A percentile compares a stretch with the other conserved stretches of the same genome.
These are phyloP conservation scores for Nevesoporus exiguus DNA, from an alignment of 768 basidiomycete species.

Conservation along the genomic window DNA sequence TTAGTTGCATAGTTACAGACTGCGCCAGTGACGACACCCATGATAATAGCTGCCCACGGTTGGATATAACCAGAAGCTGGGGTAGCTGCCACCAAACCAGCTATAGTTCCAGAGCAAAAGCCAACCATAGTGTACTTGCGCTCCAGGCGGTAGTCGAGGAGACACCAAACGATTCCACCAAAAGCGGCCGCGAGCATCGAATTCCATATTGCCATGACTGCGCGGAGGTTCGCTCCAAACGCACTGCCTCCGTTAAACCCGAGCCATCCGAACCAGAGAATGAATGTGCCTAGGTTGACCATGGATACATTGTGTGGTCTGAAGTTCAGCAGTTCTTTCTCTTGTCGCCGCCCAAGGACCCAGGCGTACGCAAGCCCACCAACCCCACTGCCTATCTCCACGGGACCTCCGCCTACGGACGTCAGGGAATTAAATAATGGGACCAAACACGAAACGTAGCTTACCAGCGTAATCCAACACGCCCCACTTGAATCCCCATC, in stretches of 20 bases:
- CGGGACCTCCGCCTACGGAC: slow-evolving; percentile 71
- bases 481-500: slow-evolving; percentile 85
- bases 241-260: slow-evolving; percentile 93
- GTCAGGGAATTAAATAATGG: background rate
- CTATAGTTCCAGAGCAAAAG: slow-evolving; percentile 85
- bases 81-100: slow-evolving; percentile 85
- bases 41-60: slow-evolving; percentile 71
- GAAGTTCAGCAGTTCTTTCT: slow-evolving; percentile 71
- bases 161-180: slow-evolving; percentile 80
- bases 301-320: slow-evolving; percentile 85
- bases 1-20: slow-evolving; percentile 85
- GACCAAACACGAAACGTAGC: slow-evolving; percentile 14
- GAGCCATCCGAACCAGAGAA: slow-evolving; percentile 86
- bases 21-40: slow-evolving; percentile 69
- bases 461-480: slow-evolving; percentile 84
- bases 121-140: slow-evolving; percentile 87
- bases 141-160: slow-evolving; percentile 76
- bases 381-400: slow-evolving; percentile 84
- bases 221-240: slow-evolving; percentile 84
- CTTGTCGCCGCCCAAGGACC: slow-evolving; percentile 79
- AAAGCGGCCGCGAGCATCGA: slow-evolving; percentile 83
- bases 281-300: slow-evolving; percentile 78
- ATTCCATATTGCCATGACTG: slow-evolving; percentile 83
- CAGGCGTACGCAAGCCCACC: slow-evolving; percentile 83
- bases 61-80: slow-evolving; percentile 82